Evolutionary conservation across 2,329 filamentous ascomycete genomes (phyloP), one percentile per base, ranked within the genome.

Genomic region (Dothideomycetes sp.): DNA sequence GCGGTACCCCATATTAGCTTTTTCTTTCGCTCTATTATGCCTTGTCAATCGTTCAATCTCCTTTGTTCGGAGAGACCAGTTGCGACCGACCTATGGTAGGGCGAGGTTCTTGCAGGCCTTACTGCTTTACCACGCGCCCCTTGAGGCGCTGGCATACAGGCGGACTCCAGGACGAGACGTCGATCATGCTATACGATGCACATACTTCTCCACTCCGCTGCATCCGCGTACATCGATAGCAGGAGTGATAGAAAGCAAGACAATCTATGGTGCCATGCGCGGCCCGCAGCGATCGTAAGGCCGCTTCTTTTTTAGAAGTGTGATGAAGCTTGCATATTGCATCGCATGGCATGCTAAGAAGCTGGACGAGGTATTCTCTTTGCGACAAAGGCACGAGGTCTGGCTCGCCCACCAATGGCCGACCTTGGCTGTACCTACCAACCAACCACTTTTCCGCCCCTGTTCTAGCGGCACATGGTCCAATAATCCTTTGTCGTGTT

Each of bases 121-220:
- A 22, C 29, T 7, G 22, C 15, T 27, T 40, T 20, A 13, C 19
- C 36, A 39, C 31, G 28, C 28, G 12, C 10, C 27, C 9, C 8
- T 29, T 12, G 2, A 19, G 25, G 4, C 20, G 36, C 19, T 39
- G 36, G 28, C 28, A 32, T 39, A 20, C 25, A 15, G 28, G 15
- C 15, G 37, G 18, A 37, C 19, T 18, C 20, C 18, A 25, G 37
- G 19, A 18, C 28, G 5, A 16, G 4, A 9, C 13, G 37, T 20
- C 28, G 37, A 40, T 40, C 37, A 19, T 6, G 12, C 16, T 32
- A 29, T 9, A 38, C 11, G 23, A 19, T 30, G 34, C 35, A 39
- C 27, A 25, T 23, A 30, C 35, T n/a, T 39, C 35, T 39, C 35
- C 27, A 39, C 19, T 31, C 27, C 19, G 35, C 27, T 33, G 37